These are phyloP conservation scores for Claviceps sp. DNA, from an alignment of 2,329 filamentous ascomycete species.

Conservation along the genomic window DNA sequence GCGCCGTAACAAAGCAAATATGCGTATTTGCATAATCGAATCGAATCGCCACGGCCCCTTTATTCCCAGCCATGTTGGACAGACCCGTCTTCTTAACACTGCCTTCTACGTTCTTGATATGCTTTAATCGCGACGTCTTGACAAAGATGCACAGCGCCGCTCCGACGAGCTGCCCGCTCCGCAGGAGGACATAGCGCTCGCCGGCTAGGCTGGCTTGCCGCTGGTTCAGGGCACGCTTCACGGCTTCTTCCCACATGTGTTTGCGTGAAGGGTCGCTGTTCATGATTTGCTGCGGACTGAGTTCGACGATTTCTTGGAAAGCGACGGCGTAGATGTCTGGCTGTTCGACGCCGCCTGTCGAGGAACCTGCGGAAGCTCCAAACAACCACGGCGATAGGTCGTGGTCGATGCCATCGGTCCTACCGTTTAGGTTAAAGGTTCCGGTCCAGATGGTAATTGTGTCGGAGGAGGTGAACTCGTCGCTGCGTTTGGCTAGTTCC, in stretches of 20 bases:
- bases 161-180: conserved; percentile 88
- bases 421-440: conserved; percentile 91
- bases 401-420: conserved; percentile 60
- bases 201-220: conserved; percentile 51
- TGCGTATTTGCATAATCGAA: conserved; percentile 90
- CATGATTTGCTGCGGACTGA: conserved; percentile 98
- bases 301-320: conserved; percentile 96
- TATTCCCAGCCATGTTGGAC: conserved; percentile 96
- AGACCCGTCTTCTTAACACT: conserved; percentile 88
- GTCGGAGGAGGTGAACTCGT: conserved; percentile 64
- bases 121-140: conserved; percentile 57
- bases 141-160: conserved; percentile 89
- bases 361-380: conserved; percentile 38
- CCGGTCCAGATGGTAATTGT: conserved; percentile 72
- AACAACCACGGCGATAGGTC: conserved; percentile 83
- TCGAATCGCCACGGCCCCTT: conserved; percentile 90
- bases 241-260: conserved; percentile 73
- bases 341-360: conserved; percentile 40
- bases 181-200: conserved; percentile 75
- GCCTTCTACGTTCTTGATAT: conserved; percentile 94
- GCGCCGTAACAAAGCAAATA: conserved; percentile 90
- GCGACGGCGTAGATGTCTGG: conserved; percentile 83
- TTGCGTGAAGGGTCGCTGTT: conserved; percentile 84
- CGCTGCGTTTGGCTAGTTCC: conserved; percentile 54
- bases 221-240: conserved; percentile 63